Evolutionary conservation across 1,284 basidiomycete species (phyloP), one percentile per base, ranked within the genome.

Genomic region (Sporisorium scitamineum): DNA sequence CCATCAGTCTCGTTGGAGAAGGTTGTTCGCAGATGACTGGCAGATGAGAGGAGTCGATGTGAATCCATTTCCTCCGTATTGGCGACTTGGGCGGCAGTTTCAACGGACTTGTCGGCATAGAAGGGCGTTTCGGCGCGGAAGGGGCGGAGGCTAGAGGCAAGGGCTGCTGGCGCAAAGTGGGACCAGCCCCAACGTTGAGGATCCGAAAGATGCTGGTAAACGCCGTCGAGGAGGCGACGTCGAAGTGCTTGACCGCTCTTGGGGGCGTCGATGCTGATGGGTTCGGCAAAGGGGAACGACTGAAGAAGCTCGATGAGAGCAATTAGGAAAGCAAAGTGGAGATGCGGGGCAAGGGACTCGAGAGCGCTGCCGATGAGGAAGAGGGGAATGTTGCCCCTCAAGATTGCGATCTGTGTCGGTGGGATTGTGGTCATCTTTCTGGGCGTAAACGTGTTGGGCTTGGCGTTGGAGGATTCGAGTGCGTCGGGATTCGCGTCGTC

Each of bases 211-310:
- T 68, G 57, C 13, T 54, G 47, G 34, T 80, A 76, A 51, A 80
- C 78, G 24, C 67, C 56, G 14, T 70, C 60, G 29, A 78, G 51
- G 2, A 81, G 74, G 5, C 76, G 64, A n/a, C 24, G 54, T 26
- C 78, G 73, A 20, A 81, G 61, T 26, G 48, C 50, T 31, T 80
- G 64, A 20, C 80, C 80, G 39, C 61, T 71, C 53, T 61, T 60
- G 26, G 51, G 61, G 2, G 68, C 68, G 22, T 61, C 57, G 29
- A 65, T 41, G 29, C 66, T 64, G 47, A 68, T 44, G 10, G 68
- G 52, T 45, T 82, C 81, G 26, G 70, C 70, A 22, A 82, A 78
- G 11, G 81, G 81, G 54, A 82, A 82, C 1, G 63, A 61, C 26
- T 72, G 64, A 18, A 82, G 50, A 27, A 82, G 56, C 54, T 77